These are phyloP conservation scores for Arthrobotrys iridis DNA, from an alignment of 2,329 filamentous ascomycete genomes.

Conservation along the genomic window DNA sequence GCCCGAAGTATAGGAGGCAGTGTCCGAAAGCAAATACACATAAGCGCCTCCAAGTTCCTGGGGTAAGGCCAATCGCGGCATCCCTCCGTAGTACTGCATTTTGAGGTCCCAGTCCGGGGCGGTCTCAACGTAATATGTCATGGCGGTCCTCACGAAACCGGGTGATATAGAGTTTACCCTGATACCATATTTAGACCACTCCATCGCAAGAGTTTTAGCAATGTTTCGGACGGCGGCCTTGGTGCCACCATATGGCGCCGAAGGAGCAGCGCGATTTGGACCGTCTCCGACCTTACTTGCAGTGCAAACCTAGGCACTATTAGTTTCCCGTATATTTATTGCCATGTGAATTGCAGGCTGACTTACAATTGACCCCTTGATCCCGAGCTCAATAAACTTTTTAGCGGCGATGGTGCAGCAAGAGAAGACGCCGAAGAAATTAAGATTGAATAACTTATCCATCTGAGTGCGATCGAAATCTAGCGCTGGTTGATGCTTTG, in stretches of 20 bases:
- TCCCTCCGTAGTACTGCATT: constrained; percentile 70
- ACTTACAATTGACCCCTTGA: constrained; percentile 59
- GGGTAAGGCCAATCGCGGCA: constrained; percentile 67
- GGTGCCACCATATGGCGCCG: constrained; percentile 62
- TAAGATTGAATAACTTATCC: constrained; percentile 64
- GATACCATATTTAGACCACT: constrained; percentile 65
- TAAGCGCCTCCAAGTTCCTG: constrained; percentile 69
- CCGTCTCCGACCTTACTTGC: constrained; percentile 66
- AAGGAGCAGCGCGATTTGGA: constrained; percentile 66
- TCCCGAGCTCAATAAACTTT: constrained; percentile 61
- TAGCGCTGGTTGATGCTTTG: constrained; percentile 65
- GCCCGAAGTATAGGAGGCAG: constrained; percentile 66
- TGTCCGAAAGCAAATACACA: constrained; percentile 68
- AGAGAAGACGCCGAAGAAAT: constrained; percentile 65
- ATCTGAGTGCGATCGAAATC: constrained; percentile 63
- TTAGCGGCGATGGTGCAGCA: constrained; percentile 65
- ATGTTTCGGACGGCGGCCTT: constrained; percentile 60
- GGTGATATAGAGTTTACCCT: constrained; percentile 65
- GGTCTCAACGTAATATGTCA: constrained; percentile 67
- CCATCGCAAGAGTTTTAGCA: constrained; percentile 64
- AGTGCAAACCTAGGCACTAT: constrained; percentile 62
- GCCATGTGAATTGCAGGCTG: neutral
- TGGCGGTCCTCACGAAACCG: constrained; percentile 63
- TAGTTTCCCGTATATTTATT: neutral
- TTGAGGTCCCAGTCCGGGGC: constrained; percentile 68